These are phyloP conservation scores for Cicer pinnatifidum DNA, from an alignment of 306 rosid genomes.

Conservation along the genomic window DNA sequence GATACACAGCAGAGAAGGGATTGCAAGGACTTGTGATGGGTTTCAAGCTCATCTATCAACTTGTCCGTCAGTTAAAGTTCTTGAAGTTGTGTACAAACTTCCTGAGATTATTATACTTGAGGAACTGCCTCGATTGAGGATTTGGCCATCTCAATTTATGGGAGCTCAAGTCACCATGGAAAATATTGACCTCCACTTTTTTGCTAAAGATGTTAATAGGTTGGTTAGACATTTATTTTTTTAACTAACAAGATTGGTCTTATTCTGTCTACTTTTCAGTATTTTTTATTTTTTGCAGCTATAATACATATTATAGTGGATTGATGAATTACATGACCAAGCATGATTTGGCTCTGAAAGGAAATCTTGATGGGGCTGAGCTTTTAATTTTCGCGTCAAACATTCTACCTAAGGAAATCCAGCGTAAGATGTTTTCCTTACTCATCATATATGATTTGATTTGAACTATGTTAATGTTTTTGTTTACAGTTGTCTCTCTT, in stretches of 20 bases:
- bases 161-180: constrained; percentile 40
- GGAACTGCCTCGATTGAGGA: constrained; percentile 51
- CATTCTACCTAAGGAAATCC: constrained; percentile 42
- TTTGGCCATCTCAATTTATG: constrained; percentile 50
- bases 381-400: constrained; percentile 52
- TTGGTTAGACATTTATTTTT: constrained; percentile 23
- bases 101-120: constrained; percentile 45
- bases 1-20: constrained; percentile 27
- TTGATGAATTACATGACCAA: constrained; percentile 44
- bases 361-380: constrained; percentile 47
- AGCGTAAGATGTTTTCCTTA: constrained; percentile 39
- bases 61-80: constrained; percentile 39
- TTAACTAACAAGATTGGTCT: constrained; percentile 6
- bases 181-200: constrained; percentile 49
- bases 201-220: constrained; percentile 48
- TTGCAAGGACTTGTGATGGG: constrained; percentile 35
- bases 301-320: constrained; percentile 39
- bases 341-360: constrained; percentile 53
- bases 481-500: neutral
- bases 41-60: constrained; percentile 55
- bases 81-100: constrained; percentile 41
- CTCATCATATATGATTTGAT: neutral
- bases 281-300: constrained; percentile 34
- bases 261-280: neutral
- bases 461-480: neutral